Evolutionary conservation across 805 yeast species (phyloP).

Genomic region (Schwanniomyces occidentalis): DNA sequence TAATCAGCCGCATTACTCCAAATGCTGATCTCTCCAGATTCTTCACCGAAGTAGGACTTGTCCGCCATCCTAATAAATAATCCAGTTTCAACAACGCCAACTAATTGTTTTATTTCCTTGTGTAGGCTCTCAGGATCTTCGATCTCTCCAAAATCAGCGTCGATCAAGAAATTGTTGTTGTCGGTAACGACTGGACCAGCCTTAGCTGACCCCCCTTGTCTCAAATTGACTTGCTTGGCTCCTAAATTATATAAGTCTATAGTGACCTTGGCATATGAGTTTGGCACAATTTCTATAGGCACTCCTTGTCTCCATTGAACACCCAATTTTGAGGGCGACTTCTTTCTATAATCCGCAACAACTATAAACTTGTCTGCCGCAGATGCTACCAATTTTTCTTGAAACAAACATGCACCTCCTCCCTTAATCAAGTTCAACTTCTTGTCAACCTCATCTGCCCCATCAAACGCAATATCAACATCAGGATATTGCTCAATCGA

Average conservation of each 20-base stretch:
- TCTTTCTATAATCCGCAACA: constrained; percentile 92
- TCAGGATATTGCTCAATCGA: constrained; percentile 79
- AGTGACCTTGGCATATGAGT: constrained; percentile 75
- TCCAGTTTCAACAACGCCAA: constrained; percentile 97
- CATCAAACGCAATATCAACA: constrained; percentile 93
- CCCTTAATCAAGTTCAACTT: constrained; percentile 88
- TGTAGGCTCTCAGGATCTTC: constrained; percentile 55
- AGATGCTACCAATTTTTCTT: constrained; percentile 90
- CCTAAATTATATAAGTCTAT: constrained; percentile 63
- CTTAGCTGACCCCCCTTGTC: constrained; percentile 88
- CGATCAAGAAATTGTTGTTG: constrained; percentile 89
- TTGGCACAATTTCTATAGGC: constrained; percentile 94
- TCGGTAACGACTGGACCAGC: constrained; percentile 98
- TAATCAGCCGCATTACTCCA: no score
- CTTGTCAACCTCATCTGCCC: constrained; percentile 94
- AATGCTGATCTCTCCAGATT: constrained; percentile 54
- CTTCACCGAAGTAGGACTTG: constrained; percentile 87
- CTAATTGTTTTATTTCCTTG: constrained; percentile 63
- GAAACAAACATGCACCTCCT: constrained; percentile 97
- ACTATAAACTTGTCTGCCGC: constrained; percentile 74
- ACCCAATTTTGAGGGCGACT: constrained; percentile 67
- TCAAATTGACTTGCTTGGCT: constrained; percentile 60
- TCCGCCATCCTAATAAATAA: constrained; percentile 73
- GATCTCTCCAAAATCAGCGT: constrained; percentile 87
- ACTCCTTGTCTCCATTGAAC: constrained; percentile 84